Evolutionary conservation across 352 stramenopile species (phyloP).

Genomic region (Globisporangium mamillatum): DNA sequence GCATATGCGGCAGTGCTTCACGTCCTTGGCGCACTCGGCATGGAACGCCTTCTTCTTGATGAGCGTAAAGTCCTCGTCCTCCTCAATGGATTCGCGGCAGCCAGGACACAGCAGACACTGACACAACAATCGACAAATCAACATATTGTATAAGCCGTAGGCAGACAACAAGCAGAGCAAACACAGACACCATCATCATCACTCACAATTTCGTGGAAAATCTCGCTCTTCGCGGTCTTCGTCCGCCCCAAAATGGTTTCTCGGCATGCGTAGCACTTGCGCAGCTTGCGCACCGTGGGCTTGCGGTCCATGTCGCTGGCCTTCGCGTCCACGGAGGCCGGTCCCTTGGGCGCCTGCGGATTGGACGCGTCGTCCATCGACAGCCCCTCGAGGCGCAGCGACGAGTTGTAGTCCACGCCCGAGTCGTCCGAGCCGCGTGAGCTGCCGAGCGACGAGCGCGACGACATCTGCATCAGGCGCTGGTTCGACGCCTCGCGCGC

Average conservation of each 20-base stretch:
- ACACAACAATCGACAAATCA: neutral
- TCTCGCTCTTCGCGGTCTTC: constrained; percentile 70
- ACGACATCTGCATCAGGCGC: constrained; percentile 57
- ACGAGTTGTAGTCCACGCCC: constrained; percentile 34
- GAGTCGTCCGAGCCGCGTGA: constrained; percentile 21
- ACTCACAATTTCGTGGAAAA: constrained; percentile 81
- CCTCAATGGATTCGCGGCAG: constrained; percentile 74
- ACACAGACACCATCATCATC: neutral
- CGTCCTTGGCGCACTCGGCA: constrained; percentile 61
- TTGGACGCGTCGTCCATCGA: constrained; percentile 29
- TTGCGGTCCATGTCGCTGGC: constrained; percentile 53
- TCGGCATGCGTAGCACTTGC: constrained; percentile 78
- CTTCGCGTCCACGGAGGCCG: constrained; percentile 51
- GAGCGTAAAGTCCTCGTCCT: constrained; percentile 73
- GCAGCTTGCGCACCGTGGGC: constrained; percentile 65
- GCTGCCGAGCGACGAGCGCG: constrained; percentile 24
- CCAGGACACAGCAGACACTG: constrained; percentile 73
- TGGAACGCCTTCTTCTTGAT: constrained; percentile 86
- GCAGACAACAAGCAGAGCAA: neutral
- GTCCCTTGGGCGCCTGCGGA: constrained; percentile 33
- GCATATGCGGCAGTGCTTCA: constrained; percentile 66
- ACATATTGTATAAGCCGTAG: neutral
- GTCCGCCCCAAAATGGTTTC: constrained; percentile 82
- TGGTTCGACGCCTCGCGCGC: constrained; percentile 77
- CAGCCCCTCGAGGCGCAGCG: constrained; percentile 34